Conservation (phyloP, 768 basidiomycete genomes). For the Vararia minispora region DNA sequence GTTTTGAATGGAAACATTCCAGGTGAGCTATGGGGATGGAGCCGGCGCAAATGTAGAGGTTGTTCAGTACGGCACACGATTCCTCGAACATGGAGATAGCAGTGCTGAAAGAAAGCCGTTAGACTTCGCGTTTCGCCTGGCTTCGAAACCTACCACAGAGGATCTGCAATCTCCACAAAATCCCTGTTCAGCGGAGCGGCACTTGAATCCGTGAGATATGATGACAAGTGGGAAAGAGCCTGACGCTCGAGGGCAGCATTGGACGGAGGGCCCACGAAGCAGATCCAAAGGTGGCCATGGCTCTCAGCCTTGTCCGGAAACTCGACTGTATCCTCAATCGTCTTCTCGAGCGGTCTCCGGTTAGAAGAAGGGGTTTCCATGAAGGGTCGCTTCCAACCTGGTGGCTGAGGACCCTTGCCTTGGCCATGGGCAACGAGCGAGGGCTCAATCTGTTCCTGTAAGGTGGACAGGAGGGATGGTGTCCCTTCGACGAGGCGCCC, state of each 20-base stretch:
- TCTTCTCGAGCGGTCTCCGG: constrained; percentile 39
- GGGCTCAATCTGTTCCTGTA: constrained; percentile 79
- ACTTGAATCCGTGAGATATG: constrained; percentile 82
- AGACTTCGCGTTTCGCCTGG: neutral
- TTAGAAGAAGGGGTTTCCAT: constrained; percentile 72
- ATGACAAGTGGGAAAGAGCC: constrained; percentile 79
- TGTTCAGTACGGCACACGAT: constrained; percentile 55
- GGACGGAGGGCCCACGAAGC: constrained; percentile 68
- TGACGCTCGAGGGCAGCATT: constrained; percentile 54
- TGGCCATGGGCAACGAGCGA: constrained; percentile 66
- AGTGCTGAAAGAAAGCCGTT: constrained; percentile 36
- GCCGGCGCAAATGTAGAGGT: constrained; percentile 67
- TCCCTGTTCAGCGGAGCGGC: constrained; percentile 81
- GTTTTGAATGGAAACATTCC: constrained; percentile 51
- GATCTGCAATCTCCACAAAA: constrained; percentile 84
- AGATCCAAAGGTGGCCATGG: constrained; percentile 74
- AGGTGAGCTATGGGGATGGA: constrained; percentile 79
- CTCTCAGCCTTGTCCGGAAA: constrained; percentile 98
- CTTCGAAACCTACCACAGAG: constrained; percentile 54
- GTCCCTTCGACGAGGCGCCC: constrained; percentile 79
- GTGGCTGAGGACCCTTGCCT: constrained; percentile 55
- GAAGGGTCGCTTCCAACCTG: constrained; percentile 90
- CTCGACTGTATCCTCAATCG: constrained; percentile 61
- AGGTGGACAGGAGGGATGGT: constrained; percentile 61
- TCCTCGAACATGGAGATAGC: constrained; percentile 82